Evolutionary conservation across 1,139 yeast species (phyloP).

Genomic region (Yamadazyma sp.): DNA sequence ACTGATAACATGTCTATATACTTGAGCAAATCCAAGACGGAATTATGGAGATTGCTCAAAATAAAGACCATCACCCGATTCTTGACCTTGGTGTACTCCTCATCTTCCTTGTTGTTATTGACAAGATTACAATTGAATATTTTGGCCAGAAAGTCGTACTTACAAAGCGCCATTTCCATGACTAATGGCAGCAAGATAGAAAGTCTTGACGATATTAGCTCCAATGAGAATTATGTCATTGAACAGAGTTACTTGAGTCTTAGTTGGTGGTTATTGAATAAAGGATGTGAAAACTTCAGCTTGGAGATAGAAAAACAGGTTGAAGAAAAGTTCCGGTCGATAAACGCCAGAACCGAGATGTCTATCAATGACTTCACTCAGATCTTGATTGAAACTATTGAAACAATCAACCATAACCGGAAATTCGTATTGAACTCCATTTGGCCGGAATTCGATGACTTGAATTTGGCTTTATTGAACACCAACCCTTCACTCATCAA

Average conservation of each 20-base stretch:
- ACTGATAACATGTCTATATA: conserved; percentile 29
- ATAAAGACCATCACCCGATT: conserved; percentile 72
- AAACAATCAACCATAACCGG: conserved; percentile 20
- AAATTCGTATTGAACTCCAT: conserved; percentile 29
- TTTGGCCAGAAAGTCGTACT: conserved; percentile 80
- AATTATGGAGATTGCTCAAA: conserved; percentile 85
- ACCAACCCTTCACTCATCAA: conserved; percentile 45
- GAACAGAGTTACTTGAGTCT: conserved; percentile 86
- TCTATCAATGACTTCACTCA: conserved; percentile 56
- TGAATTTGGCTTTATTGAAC: conserved; percentile 44
- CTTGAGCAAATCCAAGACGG: conserved; percentile 58
- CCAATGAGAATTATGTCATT: conserved; percentile 43
- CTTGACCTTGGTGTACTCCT: conserved; percentile 67
- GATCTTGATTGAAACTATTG: conserved; percentile 19
- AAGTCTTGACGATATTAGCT: conserved; percentile 23
- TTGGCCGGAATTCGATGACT: conserved; percentile 44
- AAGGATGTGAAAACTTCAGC: conserved; percentile 71
- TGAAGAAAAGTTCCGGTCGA: conserved; percentile 54
- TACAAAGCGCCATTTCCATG: conserved; percentile 72
- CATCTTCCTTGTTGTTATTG: conserved; percentile 68
- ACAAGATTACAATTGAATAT: conserved; percentile 86
- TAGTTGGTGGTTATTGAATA: conserved; percentile 92
- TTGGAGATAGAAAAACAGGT: conserved; percentile 59
- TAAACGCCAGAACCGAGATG: conserved; percentile 74
- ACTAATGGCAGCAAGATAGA: conserved; percentile 39